Evolutionary conservation across 2,329 filamentous ascomycete genomes (phyloP), one percentile per base, ranked within the genome.

Genomic region (Fusarium marasasianum): DNA sequence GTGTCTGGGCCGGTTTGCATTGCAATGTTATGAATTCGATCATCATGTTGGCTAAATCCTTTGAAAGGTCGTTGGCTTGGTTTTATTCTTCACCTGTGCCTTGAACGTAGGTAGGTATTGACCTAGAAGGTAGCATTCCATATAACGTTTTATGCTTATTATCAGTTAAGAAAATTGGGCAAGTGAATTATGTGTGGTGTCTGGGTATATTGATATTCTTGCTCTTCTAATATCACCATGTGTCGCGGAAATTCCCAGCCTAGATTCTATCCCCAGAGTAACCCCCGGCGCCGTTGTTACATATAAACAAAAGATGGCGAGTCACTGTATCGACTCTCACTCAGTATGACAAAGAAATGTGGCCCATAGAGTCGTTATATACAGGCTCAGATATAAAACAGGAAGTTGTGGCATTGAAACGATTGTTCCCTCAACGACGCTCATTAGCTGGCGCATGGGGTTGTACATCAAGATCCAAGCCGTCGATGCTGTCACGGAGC

Each of bases 401-500:
- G 69, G 31, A 68, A 68, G 47, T 33, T 31, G 45, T 54, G 57
- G 63, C 66, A 67, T 63, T 72, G 40, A 66, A 71, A 58, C 56
- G 58, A 69, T 40, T 31, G 69, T 45, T 73, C 45, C 74, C 62
- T 45, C 75, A 56, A 37, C 75, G 72, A 50, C 48, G 64, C 41
- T 76, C 71, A 37, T 63, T 73, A 29, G 54, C 31, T 33, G 65
- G 44, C 33, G 66, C 53, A 65, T 76, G 63, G 35, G 76, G 26
- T 22, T 79, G 78, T 11, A 81, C 76, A 44, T 83, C 84, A 40
- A 81, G 81, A 26, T 84, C 82, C 11, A 72, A 72, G 18, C 77
- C 76, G 45, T 84, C 84, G 43, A 80, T 75, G 55, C 81, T 83
- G 15, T 83, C 81, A 18, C 82, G 81, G 45, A 90, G 79, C 35